Percentiles rank a stretch among this genome's conserved stretches.
These are phyloP conservation scores for Scedosporium minutisporum DNA, from an alignment of 2,329 filamentous ascomycete species.

Conservation along the genomic window DNA sequence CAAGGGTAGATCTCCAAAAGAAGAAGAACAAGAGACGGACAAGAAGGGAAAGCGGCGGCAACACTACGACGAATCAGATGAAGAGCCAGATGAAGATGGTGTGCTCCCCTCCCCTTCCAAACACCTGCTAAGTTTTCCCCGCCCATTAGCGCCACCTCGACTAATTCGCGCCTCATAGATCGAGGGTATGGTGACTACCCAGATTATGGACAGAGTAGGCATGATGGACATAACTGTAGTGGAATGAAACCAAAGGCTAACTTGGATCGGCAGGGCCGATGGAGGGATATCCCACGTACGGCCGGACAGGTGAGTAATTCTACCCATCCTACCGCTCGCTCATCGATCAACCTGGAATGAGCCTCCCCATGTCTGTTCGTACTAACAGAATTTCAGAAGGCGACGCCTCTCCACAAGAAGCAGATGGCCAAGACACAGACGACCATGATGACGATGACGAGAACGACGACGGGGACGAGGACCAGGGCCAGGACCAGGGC, in stretches of 20 bases:
- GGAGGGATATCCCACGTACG: too few relatives aligned
- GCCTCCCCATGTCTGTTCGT: not conserved
- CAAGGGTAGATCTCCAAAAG: not conserved
- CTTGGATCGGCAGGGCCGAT: too few relatives aligned
- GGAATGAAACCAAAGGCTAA: too few relatives aligned
- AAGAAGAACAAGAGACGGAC: not conserved
- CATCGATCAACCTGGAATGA: too few relatives aligned
- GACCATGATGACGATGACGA: not conserved
- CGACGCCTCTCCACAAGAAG: not conserved
- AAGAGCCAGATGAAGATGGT: not conserved
- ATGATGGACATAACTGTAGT: too few relatives aligned
- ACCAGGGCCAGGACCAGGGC: too few relatives aligned
- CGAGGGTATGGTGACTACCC: not conserved
- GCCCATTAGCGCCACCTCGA: too few relatives aligned
- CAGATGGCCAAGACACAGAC: too few relatives aligned
- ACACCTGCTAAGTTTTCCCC: not conserved
- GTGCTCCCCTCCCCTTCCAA: not conserved
- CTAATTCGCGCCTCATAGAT: not conserved
- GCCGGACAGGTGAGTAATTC: too few relatives aligned
- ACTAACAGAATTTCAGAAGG: not conserved
- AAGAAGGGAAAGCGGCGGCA: not conserved
- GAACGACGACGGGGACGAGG: not conserved
- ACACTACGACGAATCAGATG: not conserved
- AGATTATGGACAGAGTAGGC: not conserved
- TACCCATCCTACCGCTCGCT: too few relatives aligned